Percentiles rank a stretch among this genome's conserved stretches.
phyloP scores from a whole-genome alignment of 148 eudicot species.

The Spergularia bocconei region DNA sequence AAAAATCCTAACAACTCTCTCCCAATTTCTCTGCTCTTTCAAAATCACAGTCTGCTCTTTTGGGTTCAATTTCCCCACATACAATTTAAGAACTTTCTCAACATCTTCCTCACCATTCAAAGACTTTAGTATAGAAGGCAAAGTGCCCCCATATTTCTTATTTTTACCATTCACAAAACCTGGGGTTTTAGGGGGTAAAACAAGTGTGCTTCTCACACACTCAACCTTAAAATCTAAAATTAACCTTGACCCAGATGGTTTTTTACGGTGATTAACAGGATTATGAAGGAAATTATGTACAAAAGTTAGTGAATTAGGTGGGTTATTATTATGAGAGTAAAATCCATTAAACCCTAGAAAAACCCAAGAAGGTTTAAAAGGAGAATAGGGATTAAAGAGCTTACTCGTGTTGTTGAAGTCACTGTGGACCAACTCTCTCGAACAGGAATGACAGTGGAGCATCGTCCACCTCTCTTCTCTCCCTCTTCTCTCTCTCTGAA shows the following conservation, averaged over 20 bases:
- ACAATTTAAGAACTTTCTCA: constrained; percentile 50
- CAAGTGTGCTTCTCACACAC: constrained; percentile 30
- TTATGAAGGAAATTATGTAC: not conserved
- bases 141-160: constrained; percentile 54
- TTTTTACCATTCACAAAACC: constrained; percentile 33
- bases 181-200: constrained; percentile 32
- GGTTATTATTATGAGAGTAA: constrained; percentile 13
- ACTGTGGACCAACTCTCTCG: constrained; percentile 34
- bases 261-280: constrained; percentile 3
- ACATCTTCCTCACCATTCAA: constrained; percentile 52
- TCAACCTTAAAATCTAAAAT: constrained; percentile 60
- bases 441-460: constrained; percentile 39
- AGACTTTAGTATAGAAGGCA: constrained; percentile 55
- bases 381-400: constrained; percentile 43
- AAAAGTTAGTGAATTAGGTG: constrained; percentile 16
- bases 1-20: constrained; percentile 69
- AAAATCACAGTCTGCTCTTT: constrained; percentile 76
- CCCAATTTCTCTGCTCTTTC: constrained; percentile 73
- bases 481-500: not conserved
- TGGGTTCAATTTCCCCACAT: constrained; percentile 53
- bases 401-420: constrained; percentile 44
- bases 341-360: constrained; percentile 37
- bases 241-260: constrained; percentile 34
- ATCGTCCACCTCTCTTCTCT: constrained; percentile 26
- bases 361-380: constrained; percentile 25